Evolutionary conservation across 306 rosid genomes (phyloP).

Genomic region (Cercis canadensis): DNA sequence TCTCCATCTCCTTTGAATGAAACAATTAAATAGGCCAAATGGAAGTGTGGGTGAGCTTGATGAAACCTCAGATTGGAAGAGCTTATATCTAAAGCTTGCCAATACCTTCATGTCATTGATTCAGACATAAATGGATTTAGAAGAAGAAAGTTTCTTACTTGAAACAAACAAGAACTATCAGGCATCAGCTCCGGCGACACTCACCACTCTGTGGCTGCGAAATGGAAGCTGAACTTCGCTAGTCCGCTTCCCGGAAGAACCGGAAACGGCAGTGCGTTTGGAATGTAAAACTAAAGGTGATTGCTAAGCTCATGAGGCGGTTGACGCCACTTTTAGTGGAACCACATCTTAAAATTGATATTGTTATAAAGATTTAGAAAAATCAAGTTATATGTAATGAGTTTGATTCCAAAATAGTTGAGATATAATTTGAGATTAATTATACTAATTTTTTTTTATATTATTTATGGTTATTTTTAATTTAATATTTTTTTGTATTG

Average conservation of each 20-base stretch:
- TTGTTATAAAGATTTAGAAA: too few species aligned
- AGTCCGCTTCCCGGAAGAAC: too few species aligned
- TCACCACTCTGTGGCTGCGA: not conserved
- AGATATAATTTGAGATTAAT: too few species aligned
- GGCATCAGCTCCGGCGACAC: not conserved
- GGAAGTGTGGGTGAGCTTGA: constrained; percentile 19
- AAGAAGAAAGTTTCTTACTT: constrained; percentile 20
- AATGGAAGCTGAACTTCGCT: not conserved
- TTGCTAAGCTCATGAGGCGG: too few species aligned
- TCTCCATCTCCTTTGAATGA: constrained; percentile 66
- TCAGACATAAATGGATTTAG: not conserved
- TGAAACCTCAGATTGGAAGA: constrained; percentile 11
- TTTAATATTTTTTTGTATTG: too few species aligned
- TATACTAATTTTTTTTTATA: too few species aligned
- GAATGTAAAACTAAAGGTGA: not conserved
- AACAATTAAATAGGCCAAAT: constrained; percentile 56
- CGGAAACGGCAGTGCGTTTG: not conserved
- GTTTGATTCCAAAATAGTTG: too few species aligned
- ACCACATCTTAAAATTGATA: too few species aligned
- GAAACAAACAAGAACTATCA: not conserved
- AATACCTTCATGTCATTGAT: constrained; percentile 43
- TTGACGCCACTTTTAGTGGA: too few species aligned
- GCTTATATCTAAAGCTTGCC: constrained; percentile 24
- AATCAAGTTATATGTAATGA: too few species aligned
- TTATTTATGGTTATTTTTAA: too few species aligned